Percentiles rank a stretch among this genome's conserved stretches.
These are phyloP conservation scores for Coniophora puteana DNA, from an alignment of 1,284 basidiomycete genomes.

Conservation along the genomic window DNA sequence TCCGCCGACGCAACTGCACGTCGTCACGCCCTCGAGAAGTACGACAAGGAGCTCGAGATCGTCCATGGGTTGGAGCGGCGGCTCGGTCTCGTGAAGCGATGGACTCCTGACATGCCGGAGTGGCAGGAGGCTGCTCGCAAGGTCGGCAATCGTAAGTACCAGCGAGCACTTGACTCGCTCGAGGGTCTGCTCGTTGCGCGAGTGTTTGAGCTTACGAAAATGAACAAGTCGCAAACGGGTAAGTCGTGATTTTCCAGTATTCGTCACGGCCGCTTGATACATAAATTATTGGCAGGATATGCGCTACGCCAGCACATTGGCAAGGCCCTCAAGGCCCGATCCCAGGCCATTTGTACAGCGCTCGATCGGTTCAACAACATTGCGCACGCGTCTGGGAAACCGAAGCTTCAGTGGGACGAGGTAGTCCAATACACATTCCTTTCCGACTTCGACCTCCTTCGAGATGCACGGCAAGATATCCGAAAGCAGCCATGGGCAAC, in stretches of 20 bases:
- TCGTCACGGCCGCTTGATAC: neutral
- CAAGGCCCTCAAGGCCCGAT: constrained; percentile 23
- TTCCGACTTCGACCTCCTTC: constrained; percentile 33
- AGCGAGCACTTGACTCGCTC: constrained; percentile 14
- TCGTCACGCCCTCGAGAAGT: neutral
- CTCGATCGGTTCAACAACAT: constrained; percentile 24
- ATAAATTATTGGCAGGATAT: constrained; percentile 18
- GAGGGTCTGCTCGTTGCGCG: constrained; percentile 18
- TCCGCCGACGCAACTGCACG: too few relatives aligned
- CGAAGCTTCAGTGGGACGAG: constrained; percentile 23
- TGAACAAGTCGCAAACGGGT: constrained; percentile 19
- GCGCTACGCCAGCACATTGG: constrained; percentile 24
- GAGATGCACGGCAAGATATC: constrained; percentile 26
- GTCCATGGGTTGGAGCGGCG: constrained; percentile 9
- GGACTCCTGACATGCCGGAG: constrained; percentile 6
- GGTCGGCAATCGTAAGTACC: constrained; percentile 11
- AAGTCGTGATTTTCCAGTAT: neutral
- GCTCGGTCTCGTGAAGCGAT: constrained; percentile 10
- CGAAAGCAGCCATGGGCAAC: constrained; percentile 24
- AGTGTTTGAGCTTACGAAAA: constrained; percentile 21
- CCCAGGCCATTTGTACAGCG: constrained; percentile 20
- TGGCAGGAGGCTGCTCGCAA: constrained; percentile 9
- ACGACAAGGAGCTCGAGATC: neutral
- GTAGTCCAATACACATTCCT: constrained; percentile 29
- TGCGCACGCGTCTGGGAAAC: constrained; percentile 18